These are phyloP conservation scores for Taxawa tesnikishii DNA, from an alignment of 2,329 filamentous ascomycete genomes.

Conservation along the genomic window DNA sequence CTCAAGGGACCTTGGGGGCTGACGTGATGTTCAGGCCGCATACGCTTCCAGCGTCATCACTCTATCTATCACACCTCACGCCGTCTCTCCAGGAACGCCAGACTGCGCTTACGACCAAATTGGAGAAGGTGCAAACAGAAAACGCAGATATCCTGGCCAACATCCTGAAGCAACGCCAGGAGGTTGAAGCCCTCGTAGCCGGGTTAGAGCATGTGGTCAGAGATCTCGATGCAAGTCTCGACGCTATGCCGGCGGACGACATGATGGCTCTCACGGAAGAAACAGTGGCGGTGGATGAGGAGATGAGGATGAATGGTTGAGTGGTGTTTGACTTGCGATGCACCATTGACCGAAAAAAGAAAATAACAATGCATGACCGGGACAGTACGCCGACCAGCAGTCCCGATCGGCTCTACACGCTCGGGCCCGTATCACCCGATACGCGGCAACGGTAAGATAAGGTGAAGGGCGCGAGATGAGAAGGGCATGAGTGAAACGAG, in stretches of 20 bases:
- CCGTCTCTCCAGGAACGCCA: conserved; percentile 42
- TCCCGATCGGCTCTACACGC: too few relatives aligned
- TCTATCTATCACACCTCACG: conserved; percentile 47
- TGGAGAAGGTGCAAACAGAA: conserved; percentile 37
- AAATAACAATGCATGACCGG: too few relatives aligned
- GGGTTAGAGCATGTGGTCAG: conserved; percentile 43
- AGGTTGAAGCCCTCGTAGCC: conserved; percentile 43
- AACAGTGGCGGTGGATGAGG: conserved; percentile 17
- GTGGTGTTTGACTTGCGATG: neutral
- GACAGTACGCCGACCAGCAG: too few relatives aligned
- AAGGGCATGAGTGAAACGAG: too few relatives aligned
- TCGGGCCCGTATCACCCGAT: too few relatives aligned
- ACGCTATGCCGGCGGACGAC: conserved; percentile 21
- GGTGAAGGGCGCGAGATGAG: too few relatives aligned
- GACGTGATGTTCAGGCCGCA: conserved; percentile 42
- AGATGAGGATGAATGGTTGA: conserved; percentile 12
- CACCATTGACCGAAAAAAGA: too few relatives aligned
- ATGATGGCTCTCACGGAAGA: conserved; percentile 16
- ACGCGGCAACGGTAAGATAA: too few relatives aligned
- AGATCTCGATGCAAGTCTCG: conserved; percentile 41
- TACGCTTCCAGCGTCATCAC: conserved; percentile 41
- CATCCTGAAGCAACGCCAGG: conserved; percentile 40
- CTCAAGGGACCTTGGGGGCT: neutral
- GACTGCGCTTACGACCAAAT: conserved; percentile 33
- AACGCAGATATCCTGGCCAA: conserved; percentile 41